phyloP scores from a whole-genome alignment of 2,329 filamentous ascomycete species.

The Nemania abortiva region DNA sequence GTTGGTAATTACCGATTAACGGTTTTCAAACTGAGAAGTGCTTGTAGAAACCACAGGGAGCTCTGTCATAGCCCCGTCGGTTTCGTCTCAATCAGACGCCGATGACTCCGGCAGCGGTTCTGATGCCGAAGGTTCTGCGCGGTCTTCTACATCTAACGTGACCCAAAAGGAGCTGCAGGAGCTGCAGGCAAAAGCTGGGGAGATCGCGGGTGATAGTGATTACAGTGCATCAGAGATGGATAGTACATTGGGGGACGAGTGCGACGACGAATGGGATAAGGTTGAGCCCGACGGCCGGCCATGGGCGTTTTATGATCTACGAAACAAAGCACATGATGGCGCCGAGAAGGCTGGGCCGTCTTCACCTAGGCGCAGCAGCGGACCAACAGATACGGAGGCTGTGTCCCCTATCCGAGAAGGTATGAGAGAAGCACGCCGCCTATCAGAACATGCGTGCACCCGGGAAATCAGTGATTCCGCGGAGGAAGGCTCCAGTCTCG shows the following conservation, averaged over 20 bases:
- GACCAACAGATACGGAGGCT: background rate
- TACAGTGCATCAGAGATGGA: slow-evolving; percentile 41
- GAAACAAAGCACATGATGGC: slow-evolving; percentile 22
- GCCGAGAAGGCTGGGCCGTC: background rate
- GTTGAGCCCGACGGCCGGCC: slow-evolving; percentile 27
- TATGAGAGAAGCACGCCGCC: slow-evolving; percentile 24
- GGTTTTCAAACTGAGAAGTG: background rate
- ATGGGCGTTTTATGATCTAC: slow-evolving; percentile 46
- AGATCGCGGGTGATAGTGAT: slow-evolving; percentile 47
- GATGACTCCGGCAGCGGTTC: slow-evolving; percentile 9
- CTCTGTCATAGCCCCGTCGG: background rate
- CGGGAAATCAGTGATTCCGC: background rate
- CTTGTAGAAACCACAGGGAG: background rate
- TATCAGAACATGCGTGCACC: slow-evolving; percentile 20
- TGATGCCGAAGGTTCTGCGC: slow-evolving; percentile 7
- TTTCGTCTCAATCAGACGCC: slow-evolving; percentile 7
- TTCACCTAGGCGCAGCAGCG: background rate
- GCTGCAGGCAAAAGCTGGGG: slow-evolving; percentile 41
- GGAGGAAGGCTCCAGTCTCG: background rate
- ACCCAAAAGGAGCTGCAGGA: slow-evolving; percentile 40
- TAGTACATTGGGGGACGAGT: slow-evolving; percentile 34
- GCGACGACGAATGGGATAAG: slow-evolving; percentile 35
- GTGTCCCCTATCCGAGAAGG: background rate
- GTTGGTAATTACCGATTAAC: slow-evolving; percentile 6
- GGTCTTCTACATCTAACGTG: slow-evolving; percentile 26